Percentiles rank a stretch among this genome's conserved stretches.
Evolutionary conservation across 2,329 filamentous ascomycete species (phyloP).

Genomic region (Alternaria burnsii): DNA sequence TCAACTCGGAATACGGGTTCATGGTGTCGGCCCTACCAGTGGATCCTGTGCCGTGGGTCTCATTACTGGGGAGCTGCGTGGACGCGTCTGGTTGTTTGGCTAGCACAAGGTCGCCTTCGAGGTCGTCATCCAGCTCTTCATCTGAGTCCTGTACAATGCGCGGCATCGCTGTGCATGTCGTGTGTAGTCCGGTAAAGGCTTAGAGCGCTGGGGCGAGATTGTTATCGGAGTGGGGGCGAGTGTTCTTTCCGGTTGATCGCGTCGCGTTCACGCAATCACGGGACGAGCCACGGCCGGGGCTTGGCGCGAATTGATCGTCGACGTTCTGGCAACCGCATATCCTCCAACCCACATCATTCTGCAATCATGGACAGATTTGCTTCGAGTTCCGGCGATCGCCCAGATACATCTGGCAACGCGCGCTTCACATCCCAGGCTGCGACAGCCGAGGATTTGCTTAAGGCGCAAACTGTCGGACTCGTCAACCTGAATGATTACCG

Average conservation of each 20-base stretch:
- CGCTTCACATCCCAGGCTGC: slow-evolving; percentile 80
- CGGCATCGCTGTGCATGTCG: slow-evolving; percentile 25
- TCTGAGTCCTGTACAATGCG: slow-evolving; percentile 50
- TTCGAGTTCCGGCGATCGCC: slow-evolving; percentile 27
- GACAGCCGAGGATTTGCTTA: slow-evolving; percentile 81
- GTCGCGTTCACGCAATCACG: slow-evolving; percentile 34
- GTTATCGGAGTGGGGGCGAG: neutral
- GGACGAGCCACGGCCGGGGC: slow-evolving; percentile 15
- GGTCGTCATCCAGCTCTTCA: slow-evolving; percentile 47
- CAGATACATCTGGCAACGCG: slow-evolving; percentile 48
- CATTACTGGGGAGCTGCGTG: slow-evolving; percentile 14
- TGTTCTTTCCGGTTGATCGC: slow-evolving; percentile 17
- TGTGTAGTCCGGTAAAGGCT: neutral
- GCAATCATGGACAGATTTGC: slow-evolving; percentile 42
- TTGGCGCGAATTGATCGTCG: too few relatives aligned
- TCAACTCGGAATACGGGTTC: neutral
- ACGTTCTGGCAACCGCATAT: too few relatives aligned
- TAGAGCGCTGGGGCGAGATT: neutral
- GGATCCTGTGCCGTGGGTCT: slow-evolving; percentile 36
- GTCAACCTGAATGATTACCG: slow-evolving; percentile 93
- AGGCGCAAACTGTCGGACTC: slow-evolving; percentile 87
- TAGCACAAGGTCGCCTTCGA: slow-evolving; percentile 24
- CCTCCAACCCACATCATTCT: neutral
- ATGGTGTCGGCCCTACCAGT: slow-evolving; percentile 34
- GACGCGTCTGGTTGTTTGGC: slow-evolving; percentile 28